Evolutionary conservation across 306 rosid genomes (phyloP).

Genomic region (Citrullus colocynthis): DNA sequence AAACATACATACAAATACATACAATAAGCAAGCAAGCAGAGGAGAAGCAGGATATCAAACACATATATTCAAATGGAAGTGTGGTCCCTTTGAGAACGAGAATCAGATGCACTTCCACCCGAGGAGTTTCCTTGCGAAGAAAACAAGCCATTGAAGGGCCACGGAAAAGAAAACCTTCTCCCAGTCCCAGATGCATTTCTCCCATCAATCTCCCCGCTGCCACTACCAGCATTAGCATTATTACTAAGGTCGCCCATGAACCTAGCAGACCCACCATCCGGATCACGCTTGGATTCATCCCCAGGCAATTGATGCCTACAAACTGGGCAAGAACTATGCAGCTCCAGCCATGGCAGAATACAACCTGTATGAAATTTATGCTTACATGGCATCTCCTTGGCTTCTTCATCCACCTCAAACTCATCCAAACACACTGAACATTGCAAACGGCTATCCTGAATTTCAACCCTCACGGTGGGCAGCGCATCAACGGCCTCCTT

Average conservation of each 20-base stretch:
- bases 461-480: slow-evolving; percentile 26
- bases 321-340: slow-evolving; percentile 78
- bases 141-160: slow-evolving; percentile 66
- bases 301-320: slow-evolving; percentile 59
- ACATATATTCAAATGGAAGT: not conserved
- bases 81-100: slow-evolving; percentile 37
- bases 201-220: slow-evolving; percentile 16
- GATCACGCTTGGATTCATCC: slow-evolving; percentile 42
- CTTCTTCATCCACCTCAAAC: slow-evolving; percentile 49
- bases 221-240: slow-evolving; percentile 17
- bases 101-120: slow-evolving; percentile 17
- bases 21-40: not conserved
- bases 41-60: not conserved
- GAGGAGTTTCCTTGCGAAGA: slow-evolving; percentile 39
- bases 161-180: slow-evolving; percentile 58
- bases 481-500: slow-evolving; percentile 64
- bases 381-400: slow-evolving; percentile 77
- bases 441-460: slow-evolving; percentile 32
- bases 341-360: slow-evolving; percentile 74
- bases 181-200: slow-evolving; percentile 24
- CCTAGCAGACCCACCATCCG: slow-evolving; percentile 21
- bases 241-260: slow-evolving; percentile 11
- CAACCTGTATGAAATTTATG: slow-evolving; percentile 60
- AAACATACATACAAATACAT: slow-evolving; percentile 14
- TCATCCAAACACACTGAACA: slow-evolving; percentile 79